These are phyloP conservation scores for Malassezia obtusa DNA, from an alignment of 1,284 basidiomycete species.

Conservation along the genomic window DNA sequence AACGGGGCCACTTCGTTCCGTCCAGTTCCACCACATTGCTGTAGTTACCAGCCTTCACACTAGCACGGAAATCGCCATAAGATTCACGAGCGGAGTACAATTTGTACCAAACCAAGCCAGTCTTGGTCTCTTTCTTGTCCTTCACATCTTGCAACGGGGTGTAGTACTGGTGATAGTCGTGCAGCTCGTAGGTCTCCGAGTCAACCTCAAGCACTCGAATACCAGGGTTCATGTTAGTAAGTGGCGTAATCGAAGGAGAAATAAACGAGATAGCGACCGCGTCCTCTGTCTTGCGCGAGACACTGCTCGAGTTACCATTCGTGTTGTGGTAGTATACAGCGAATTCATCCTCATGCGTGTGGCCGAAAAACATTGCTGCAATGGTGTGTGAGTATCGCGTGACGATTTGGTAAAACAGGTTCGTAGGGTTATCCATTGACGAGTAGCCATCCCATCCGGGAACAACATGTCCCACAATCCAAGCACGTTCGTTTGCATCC, in stretches of 20 bases:
- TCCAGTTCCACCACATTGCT: neutral
- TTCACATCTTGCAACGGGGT: slow-evolving; percentile 24
- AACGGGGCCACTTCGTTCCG: slow-evolving; percentile 53
- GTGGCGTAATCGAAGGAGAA: slow-evolving; percentile 62
- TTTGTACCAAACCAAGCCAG: slow-evolving; percentile 60
- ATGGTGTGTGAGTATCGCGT: slow-evolving; percentile 67
- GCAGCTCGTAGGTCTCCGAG: slow-evolving; percentile 51
- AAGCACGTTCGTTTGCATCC: slow-evolving; percentile 51
- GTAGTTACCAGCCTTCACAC: neutral
- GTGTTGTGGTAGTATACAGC: slow-evolving; percentile 72
- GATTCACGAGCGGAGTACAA: slow-evolving; percentile 64
- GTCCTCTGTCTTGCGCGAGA: neutral
- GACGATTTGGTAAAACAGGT: slow-evolving; percentile 54
- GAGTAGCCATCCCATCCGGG: slow-evolving; percentile 62
- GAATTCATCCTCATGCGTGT: slow-evolving; percentile 69
- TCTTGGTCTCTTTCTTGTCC: slow-evolving; percentile 52
- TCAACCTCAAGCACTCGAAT: slow-evolving; percentile 71
- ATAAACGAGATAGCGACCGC: slow-evolving; percentile 52
- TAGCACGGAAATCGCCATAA: slow-evolving; percentile 54
- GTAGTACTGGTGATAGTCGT: slow-evolving; percentile 42
- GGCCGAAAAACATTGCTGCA: slow-evolving; percentile 68
- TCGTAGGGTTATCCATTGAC: slow-evolving; percentile 51
- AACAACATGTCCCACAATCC: slow-evolving; percentile 69
- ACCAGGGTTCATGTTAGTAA: slow-evolving; percentile 65
- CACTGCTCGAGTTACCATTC: slow-evolving; percentile 47